These are phyloP conservation scores for Nothomitra cinnamomea DNA, from an alignment of 2,329 filamentous ascomycete genomes.

Conservation along the genomic window DNA sequence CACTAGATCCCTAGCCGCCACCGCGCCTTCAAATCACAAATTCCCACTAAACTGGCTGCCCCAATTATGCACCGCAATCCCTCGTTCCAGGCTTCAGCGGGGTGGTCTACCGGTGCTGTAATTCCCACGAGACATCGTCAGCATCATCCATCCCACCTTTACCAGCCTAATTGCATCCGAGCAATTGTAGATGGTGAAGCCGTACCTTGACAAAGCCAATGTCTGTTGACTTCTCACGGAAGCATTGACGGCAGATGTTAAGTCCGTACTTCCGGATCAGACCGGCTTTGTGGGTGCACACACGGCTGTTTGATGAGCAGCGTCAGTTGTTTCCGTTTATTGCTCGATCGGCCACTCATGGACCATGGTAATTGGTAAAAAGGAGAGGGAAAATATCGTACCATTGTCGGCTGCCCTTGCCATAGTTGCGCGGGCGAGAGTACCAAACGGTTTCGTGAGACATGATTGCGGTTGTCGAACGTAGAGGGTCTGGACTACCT, in stretches of 20 bases:
- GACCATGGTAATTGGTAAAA: neutral
- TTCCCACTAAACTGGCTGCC: neutral
- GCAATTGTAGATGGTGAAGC: neutral
- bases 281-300: constrained; percentile 92
- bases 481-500: neutral
- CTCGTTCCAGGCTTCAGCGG: too few relatives aligned
- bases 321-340: neutral
- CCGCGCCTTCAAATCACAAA: neutral
- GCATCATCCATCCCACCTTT: neutral
- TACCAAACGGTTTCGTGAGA: constrained; percentile 98
- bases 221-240: constrained; percentile 49
- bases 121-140: neutral
- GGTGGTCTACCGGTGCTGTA: constrained; percentile 1
- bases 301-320: constrained; percentile 39
- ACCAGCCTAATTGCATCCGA: neutral
- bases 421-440: constrained; percentile 91
- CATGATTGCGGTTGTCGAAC: constrained; percentile 33
- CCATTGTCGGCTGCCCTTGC: constrained; percentile 90
- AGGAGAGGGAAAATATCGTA: constrained; percentile 34
- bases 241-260: constrained; percentile 61
- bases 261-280: constrained; percentile 99
- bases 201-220: constrained; percentile 53
- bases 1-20: too few relatives aligned
- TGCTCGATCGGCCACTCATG: too few relatives aligned
- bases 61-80: neutral